Conservation (phyloP, 2,329 filamentous ascomycete genomes). For the Colletotrichum trifolii region DNA sequence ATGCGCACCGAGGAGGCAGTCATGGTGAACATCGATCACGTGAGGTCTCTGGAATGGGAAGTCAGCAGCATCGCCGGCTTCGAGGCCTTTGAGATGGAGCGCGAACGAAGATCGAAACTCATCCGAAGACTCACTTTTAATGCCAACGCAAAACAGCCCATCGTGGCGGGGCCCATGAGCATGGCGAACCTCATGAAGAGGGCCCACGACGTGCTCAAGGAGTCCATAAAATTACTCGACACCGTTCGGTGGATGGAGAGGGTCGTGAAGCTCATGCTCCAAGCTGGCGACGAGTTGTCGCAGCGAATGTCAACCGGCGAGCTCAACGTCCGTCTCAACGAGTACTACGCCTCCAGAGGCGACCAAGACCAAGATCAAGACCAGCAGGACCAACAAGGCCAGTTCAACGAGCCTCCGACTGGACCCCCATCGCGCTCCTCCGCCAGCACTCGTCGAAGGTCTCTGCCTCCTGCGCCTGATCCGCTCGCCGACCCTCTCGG, state of each 20-base stretch:
- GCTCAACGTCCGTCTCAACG: constrained; percentile 32
- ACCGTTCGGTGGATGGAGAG: constrained; percentile 61
- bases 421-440: constrained; percentile 25
- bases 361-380: constrained; percentile 1
- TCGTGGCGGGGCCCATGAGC: constrained; percentile 49
- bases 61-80: constrained; percentile 57
- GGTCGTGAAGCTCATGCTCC: constrained; percentile 55
- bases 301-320: constrained; percentile 41
- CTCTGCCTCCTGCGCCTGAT: constrained; percentile 17
- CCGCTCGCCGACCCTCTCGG: constrained; percentile 40
- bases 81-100: constrained; percentile 43
- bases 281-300: constrained; percentile 56
- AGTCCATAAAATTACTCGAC: constrained; percentile 57
- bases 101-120: constrained; percentile 40
- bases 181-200: constrained; percentile 60
- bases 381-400: constrained; percentile 24
- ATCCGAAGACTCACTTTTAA: constrained; percentile 22
- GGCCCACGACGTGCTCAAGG: constrained; percentile 58
- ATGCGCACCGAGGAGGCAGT: constrained; percentile 57
- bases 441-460: constrained; percentile 26
- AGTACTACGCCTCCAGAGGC: not conserved
- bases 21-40: constrained; percentile 55
- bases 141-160: constrained; percentile 22
- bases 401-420: constrained; percentile 33
- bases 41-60: constrained; percentile 53